These are phyloP conservation scores for Sinapis alba DNA, from an alignment of 441 rosid genomes.

Conservation along the genomic window DNA sequence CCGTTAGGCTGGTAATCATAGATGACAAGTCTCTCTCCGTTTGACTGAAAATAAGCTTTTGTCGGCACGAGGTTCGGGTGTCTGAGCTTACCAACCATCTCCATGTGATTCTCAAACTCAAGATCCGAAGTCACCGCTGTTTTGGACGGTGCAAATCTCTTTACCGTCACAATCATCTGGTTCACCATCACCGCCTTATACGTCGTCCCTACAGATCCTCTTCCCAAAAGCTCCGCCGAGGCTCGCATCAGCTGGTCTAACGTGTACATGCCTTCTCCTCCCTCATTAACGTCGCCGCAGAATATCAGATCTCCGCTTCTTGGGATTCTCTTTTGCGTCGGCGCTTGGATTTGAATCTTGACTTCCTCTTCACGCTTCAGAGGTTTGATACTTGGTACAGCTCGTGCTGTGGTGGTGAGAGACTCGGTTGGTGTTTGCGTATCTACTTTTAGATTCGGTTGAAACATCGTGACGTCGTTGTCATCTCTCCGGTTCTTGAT, in stretches of 20 bases:
- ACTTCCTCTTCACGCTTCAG: constrained; percentile 28
- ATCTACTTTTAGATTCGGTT: constrained; percentile 31
- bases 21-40: constrained; percentile 82
- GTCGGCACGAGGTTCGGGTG: constrained; percentile 84
- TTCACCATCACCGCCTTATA: constrained; percentile 81
- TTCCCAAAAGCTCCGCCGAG: constrained; percentile 85
- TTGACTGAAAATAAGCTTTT: constrained; percentile 77
- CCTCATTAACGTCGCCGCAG: constrained; percentile 48
- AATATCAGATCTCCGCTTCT: constrained; percentile 69
- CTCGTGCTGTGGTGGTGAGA: constrained; percentile 9
- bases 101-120: constrained; percentile 72
- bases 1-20: constrained; percentile 88
- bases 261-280: constrained; percentile 41
- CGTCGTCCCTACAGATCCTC: constrained; percentile 77
- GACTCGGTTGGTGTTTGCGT: constrained; percentile 19
- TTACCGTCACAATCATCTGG: constrained; percentile 69
- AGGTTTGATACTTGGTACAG: constrained; percentile 26
- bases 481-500: constrained; percentile 44
- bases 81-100: constrained; percentile 63
- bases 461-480: constrained; percentile 7
- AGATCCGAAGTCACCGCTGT: constrained; percentile 52
- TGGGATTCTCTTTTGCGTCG: constrained; percentile 26
- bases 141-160: constrained; percentile 73
- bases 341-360: constrained; percentile 29
- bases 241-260: constrained; percentile 86